Evolutionary conservation across 331 rosid genomes (phyloP).

Genomic region (Pyrus hybrid): DNA sequence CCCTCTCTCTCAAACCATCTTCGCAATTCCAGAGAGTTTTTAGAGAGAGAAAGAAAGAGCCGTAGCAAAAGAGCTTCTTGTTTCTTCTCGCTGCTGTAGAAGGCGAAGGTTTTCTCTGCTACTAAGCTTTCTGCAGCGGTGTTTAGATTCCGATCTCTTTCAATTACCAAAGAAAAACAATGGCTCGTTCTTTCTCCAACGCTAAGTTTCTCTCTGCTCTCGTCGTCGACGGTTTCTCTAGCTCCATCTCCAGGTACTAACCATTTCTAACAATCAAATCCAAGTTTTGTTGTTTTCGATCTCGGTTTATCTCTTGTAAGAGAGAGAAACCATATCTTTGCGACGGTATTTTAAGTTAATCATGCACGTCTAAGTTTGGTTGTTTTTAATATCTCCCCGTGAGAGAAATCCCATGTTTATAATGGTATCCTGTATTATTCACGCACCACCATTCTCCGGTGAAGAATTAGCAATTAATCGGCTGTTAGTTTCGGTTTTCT

Average conservation of each 20-base stretch:
- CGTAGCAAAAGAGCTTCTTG: background rate
- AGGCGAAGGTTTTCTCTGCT: background rate
- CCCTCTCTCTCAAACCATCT: background rate
- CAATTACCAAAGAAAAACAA: background rate
- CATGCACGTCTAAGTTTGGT: background rate
- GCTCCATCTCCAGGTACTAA: conserved; percentile 41
- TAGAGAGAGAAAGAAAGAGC: background rate
- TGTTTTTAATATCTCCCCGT: too few relatives aligned
- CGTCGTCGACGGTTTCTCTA: conserved; percentile 35
- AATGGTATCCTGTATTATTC: too few relatives aligned
- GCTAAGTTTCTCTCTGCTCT: conserved; percentile 41
- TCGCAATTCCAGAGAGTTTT: background rate
- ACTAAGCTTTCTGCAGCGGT: conserved; percentile 11
- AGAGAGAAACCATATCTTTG: accelerated
- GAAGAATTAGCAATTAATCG: background rate
- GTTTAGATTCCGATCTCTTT: background rate
- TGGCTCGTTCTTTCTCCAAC: conserved; percentile 73
- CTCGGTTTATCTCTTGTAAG: background rate
- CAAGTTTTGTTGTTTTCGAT: background rate
- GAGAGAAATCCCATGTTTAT: too few relatives aligned
- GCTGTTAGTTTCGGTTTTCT: background rate
- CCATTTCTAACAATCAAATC: background rate
- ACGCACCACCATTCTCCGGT: too few relatives aligned
- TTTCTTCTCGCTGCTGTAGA: conserved; percentile 14
- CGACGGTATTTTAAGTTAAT: background rate